Evolutionary conservation across 2,329 filamentous ascomycete genomes (phyloP).

Genomic region (Penicillium sp.): DNA sequence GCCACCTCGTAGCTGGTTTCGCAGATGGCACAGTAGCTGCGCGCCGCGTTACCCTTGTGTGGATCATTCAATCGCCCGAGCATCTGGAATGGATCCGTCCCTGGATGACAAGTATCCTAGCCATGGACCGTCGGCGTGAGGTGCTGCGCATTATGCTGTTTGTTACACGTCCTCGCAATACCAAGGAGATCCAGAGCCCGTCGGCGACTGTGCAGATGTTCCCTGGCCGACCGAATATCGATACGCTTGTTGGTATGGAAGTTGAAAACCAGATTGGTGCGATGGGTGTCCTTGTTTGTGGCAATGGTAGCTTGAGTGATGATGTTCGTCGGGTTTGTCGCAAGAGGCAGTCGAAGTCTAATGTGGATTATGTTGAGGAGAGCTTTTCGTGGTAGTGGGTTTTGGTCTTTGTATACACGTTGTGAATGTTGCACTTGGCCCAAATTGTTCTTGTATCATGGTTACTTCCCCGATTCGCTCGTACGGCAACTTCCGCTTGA

Average conservation of each 20-base stretch:
- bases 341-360: constrained; percentile 59
- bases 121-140: constrained; percentile 77
- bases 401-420: background rate
- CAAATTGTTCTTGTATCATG: background rate
- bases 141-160: constrained; percentile 85
- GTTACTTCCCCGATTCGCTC: no score
- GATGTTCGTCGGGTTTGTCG: constrained; percentile 71
- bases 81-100: constrained; percentile 91
- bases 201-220: constrained; percentile 87
- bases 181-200: constrained; percentile 75
- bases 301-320: constrained; percentile 72
- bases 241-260: constrained; percentile 77
- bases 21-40: constrained; percentile 73
- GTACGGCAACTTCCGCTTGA: no score
- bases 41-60: constrained; percentile 78
- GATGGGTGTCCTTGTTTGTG: constrained; percentile 82
- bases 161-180: constrained; percentile 81
- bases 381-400: constrained; percentile 57
- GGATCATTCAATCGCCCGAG: constrained; percentile 88
- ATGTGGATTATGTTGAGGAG: constrained; percentile 76
- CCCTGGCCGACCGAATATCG: constrained; percentile 81
- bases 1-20: constrained; percentile 70
- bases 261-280: constrained; percentile 79
- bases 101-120: constrained; percentile 76
- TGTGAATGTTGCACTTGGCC: background rate